Evolutionary conservation across 768 basidiomycete species (phyloP).

Genomic region (Termitomyces sp.): DNA sequence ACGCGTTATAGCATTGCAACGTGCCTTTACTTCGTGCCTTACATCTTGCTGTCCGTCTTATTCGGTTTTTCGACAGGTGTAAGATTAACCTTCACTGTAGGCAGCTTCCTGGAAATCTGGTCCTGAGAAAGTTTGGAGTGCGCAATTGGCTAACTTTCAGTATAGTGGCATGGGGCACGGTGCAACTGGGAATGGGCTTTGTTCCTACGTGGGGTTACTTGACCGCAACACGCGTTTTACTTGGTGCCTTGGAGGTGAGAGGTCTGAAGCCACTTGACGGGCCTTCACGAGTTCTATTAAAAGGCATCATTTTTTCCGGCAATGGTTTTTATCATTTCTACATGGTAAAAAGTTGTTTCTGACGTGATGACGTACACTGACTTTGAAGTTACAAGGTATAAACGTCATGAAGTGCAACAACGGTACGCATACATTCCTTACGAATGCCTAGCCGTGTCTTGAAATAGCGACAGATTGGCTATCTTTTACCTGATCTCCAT

Average conservation of each 20-base stretch:
- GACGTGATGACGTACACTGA: neutral
- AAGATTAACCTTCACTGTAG: slow-evolving; percentile 17
- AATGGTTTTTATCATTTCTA: slow-evolving; percentile 39
- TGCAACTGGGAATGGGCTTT: slow-evolving; percentile 41
- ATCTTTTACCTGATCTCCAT: slow-evolving; percentile 35
- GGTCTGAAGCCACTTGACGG: neutral
- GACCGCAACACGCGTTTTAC: slow-evolving; percentile 34
- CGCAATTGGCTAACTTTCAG: slow-evolving; percentile 39
- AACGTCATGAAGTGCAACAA: slow-evolving; percentile 40
- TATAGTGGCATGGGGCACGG: slow-evolving; percentile 36
- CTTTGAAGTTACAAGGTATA: slow-evolving; percentile 28
- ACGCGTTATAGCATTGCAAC: slow-evolving; percentile 35
- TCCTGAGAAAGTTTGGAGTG: slow-evolving; percentile 36
- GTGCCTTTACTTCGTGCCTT: slow-evolving; percentile 39
- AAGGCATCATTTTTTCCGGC: slow-evolving; percentile 42
- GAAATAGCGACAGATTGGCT: slow-evolving; percentile 23
- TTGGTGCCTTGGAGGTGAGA: slow-evolving; percentile 38
- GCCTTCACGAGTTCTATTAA: neutral
- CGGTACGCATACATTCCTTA: slow-evolving; percentile 20
- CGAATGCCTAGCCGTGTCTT: neutral
- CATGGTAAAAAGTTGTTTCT: slow-evolving; percentile 25
- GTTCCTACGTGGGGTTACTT: slow-evolving; percentile 34
- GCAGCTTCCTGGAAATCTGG: slow-evolving; percentile 39
- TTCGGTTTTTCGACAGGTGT: neutral
- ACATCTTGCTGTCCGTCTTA: slow-evolving; percentile 31